These are phyloP conservation scores for Rhizodiscina lignyota DNA, from an alignment of 495 filamentous ascomycete species.

Conservation along the genomic window DNA sequence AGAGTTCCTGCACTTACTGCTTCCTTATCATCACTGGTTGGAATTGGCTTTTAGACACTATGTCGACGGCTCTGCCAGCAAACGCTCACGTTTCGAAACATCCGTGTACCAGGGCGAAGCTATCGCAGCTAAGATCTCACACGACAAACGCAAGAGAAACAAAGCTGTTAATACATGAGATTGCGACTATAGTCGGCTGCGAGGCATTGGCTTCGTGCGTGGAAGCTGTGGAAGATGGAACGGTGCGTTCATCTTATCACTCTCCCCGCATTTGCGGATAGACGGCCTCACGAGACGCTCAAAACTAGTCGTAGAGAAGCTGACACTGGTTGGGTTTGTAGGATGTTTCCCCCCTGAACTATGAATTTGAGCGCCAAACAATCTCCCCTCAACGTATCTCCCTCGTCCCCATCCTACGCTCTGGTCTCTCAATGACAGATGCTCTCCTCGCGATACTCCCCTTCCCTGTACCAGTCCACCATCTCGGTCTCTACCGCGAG, in stretches of 20 bases:
- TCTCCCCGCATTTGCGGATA: background rate
- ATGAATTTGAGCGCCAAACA: conserved; percentile 44
- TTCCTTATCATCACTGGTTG: background rate
- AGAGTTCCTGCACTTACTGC: background rate
- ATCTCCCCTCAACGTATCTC: conserved; percentile 49
- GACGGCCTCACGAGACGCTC: background rate
- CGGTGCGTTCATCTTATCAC: conserved; percentile 13
- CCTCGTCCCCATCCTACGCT: conserved; percentile 82
- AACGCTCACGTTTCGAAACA: conserved; percentile 77
- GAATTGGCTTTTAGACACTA: no score
- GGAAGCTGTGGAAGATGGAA: conserved; percentile 12
- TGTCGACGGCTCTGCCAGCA: conserved; percentile 28
- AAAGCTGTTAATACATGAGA: conserved; percentile 69
- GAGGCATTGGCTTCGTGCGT: conserved; percentile 62
- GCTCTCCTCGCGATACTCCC: conserved; percentile 76
- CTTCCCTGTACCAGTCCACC: conserved; percentile 64
- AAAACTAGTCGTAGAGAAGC: no score
- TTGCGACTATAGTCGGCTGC: conserved; percentile 62
- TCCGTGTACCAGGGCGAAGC: conserved; percentile 74
- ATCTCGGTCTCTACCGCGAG: conserved; percentile 87
- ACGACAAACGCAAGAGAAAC: conserved; percentile 56
- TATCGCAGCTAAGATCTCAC: conserved; percentile 69
- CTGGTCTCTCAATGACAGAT: conserved; percentile 79
- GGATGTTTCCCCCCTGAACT: conserved; percentile 61
- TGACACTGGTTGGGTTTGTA: conserved; percentile 17